phyloP scores from a whole-genome alignment of 257 asterid species.

The Nicotiana knightiana region DNA sequence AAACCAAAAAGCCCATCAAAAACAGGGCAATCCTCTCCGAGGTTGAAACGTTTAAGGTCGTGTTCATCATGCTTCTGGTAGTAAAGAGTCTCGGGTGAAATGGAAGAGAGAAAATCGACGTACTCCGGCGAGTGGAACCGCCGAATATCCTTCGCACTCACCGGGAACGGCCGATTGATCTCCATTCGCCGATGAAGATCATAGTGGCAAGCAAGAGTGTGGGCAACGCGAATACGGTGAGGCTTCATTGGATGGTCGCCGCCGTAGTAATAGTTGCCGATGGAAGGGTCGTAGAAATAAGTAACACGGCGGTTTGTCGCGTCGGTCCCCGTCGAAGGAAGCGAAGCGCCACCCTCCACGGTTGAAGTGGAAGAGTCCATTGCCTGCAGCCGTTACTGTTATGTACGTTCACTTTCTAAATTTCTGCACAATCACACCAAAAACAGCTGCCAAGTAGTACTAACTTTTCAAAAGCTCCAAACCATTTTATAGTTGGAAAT shows the following conservation, averaged over 20 bases:
- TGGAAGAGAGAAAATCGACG: constrained; percentile 54
- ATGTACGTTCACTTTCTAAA: not conserved
- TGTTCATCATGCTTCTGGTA: constrained; percentile 34
- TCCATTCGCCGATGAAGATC: constrained; percentile 66
- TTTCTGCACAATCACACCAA: too few species aligned
- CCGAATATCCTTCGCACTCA: constrained; percentile 42
- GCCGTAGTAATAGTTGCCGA: constrained; percentile 70
- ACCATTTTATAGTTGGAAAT: too few species aligned
- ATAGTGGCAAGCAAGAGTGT: constrained; percentile 58
- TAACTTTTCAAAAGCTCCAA: too few species aligned
- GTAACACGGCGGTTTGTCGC: constrained; percentile 66
- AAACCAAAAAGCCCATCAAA: constrained; percentile 56
- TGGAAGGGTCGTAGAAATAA: constrained; percentile 70
- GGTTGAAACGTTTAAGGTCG: constrained; percentile 56
- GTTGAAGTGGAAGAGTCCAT: constrained; percentile 27
- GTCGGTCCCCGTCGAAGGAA: constrained; percentile 64
- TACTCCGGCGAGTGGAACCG: constrained; percentile 64
- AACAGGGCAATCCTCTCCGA: constrained; percentile 62
- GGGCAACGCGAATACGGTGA: constrained; percentile 76
- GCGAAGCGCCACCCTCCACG: constrained; percentile 39
- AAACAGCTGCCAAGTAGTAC: too few species aligned
- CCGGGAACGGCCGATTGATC: constrained; percentile 54
- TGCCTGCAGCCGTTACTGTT: not conserved
- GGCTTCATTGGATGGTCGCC: constrained; percentile 87
- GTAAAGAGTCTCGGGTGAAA: constrained; percentile 45